Evolutionary conservation across 495 filamentous ascomycete genomes (phyloP), one percentile per base, ranked within the genome.

Genomic region (Lichina pygmaea): DNA sequence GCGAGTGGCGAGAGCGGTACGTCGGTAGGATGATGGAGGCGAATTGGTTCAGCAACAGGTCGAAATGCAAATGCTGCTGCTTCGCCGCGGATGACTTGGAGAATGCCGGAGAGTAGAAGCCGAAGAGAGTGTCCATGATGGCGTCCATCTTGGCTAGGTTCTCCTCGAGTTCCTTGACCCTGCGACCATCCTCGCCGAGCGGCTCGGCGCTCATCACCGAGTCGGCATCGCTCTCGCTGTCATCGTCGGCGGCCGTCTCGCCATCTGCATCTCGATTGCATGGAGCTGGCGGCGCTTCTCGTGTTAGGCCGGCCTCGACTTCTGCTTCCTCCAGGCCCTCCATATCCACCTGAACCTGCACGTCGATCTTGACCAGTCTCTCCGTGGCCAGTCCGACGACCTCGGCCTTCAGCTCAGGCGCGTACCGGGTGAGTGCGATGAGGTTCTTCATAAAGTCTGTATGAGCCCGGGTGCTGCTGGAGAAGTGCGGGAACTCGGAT

Each of bases 131-230:
- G 56, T 94, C 84, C 46, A 99, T 69, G 50, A 93, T 79, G n/a
- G 72, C 67, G 57, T 99, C 89, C 63, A 99, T 74, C 57, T 93
- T 99, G 52, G 75, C 72, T 41, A 94, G 74, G 52, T 83, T 86
- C 42, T 71, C 70, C 54, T 76, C 83, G 42, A 92, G 66, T 16
- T 68, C 66, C 46, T 76, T 68, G 7, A 70, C 45, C 9, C 65
- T 65, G 44, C 57, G 54, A 9, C 63, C 58, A 8, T 74, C 69
- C 2, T 50, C 60, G 43, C 64, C 61, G 3, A 66, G 66, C 15
- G 65, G 61, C 7, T 66, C 63, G 3, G 54, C 57, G 38, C 64
- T 68, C 42, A 52, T 58, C 15, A 61, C 62, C 0, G 68, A 70
- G 30, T 66, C 65, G 24, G 66, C 65, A 32, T 73, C 74, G 52